Conservation (phyloP, 768 basidiomycete genomes). For the Leucocoprinus sp. region DNA sequence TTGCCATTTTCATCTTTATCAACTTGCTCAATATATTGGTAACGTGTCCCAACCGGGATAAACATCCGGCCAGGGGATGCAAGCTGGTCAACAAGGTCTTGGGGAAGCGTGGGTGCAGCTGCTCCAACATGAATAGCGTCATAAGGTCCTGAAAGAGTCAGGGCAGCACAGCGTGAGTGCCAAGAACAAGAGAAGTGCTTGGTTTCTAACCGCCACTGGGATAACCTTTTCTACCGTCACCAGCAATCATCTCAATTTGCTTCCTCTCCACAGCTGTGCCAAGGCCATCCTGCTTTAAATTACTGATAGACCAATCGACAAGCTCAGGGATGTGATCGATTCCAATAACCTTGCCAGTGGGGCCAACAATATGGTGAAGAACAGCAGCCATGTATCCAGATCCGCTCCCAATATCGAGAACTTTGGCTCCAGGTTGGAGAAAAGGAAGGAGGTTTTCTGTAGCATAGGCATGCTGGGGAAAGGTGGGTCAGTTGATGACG, state of each 20-base stretch:
- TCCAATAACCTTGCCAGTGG: conserved; percentile 63
- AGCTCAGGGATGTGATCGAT: conserved; percentile 88
- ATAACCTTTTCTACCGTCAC: conserved; percentile 74
- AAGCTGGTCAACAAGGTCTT: conserved; percentile 69
- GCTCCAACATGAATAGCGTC: conserved; percentile 93
- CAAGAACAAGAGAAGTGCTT: neutral
- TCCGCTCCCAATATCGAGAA: conserved; percentile 87
- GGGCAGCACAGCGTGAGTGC: neutral
- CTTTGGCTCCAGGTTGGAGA: conserved; percentile 59
- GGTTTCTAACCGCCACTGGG: conserved; percentile 22
- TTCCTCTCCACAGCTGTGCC: conserved; percentile 42
- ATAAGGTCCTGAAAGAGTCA: conserved; percentile 43
- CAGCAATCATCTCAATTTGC: conserved; percentile 54
- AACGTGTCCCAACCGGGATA: conserved; percentile 71
- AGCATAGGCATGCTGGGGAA: conserved; percentile 76
- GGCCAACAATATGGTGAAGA: conserved; percentile 60
- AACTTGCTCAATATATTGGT: conserved; percentile 61
- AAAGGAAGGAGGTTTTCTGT: conserved; percentile 67
- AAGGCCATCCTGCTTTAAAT: conserved; percentile 62
- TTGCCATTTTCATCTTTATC: conserved; percentile 71
- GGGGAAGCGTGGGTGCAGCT: conserved; percentile 70
- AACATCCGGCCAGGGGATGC: conserved; percentile 78
- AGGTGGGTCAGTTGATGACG: neutral
- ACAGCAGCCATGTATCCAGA: conserved; percentile 85
- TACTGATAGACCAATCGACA: conserved; percentile 58